Conservation (phyloP, 352 stramenopile species). For the Phytophthora nicotianae region DNA sequence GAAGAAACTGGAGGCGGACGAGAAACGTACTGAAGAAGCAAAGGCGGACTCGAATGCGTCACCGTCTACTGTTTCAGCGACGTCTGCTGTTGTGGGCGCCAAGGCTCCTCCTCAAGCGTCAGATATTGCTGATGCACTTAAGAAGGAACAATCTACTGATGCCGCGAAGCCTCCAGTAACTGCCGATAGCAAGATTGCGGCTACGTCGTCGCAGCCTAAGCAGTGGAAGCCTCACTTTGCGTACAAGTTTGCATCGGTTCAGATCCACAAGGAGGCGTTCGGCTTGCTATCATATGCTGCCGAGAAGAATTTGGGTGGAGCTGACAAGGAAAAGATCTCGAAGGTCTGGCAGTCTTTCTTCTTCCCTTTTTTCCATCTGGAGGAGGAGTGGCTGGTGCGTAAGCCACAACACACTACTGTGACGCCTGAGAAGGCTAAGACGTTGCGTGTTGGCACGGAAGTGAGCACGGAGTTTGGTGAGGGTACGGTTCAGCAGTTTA, state of each 20-base stretch:
- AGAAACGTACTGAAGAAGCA: constrained; percentile 45
- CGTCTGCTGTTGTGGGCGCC: constrained; percentile 18
- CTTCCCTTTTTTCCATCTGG: constrained; percentile 84
- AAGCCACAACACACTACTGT: constrained; percentile 76
- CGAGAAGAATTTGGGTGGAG: constrained; percentile 81
- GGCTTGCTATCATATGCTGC: constrained; percentile 78
- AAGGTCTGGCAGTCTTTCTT: constrained; percentile 88
- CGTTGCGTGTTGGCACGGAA: constrained; percentile 65
- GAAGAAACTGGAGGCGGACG: constrained; percentile 76
- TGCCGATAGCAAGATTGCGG: constrained; percentile 4
- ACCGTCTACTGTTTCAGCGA: constrained; percentile 37
- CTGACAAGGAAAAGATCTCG: constrained; percentile 85
- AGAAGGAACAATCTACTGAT: constrained; percentile 51
- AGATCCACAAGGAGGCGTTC: constrained; percentile 88
- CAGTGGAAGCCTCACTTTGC: constrained; percentile 76
- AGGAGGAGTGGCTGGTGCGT: constrained; percentile 83
- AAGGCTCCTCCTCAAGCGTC: constrained; percentile 52
- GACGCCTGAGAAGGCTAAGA: constrained; percentile 69
- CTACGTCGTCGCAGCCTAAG: constrained; percentile 11
- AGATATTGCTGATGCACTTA: constrained; percentile 66
- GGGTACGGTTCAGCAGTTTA: constrained; percentile 80
- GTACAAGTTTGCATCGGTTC: constrained; percentile 73
- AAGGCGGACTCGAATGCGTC: constrained; percentile 32
- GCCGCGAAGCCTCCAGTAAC: constrained; percentile 12
- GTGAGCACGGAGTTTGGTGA: constrained; percentile 85